These are phyloP conservation scores for Ceriops decandra DNA, from an alignment of 345 rosid species.

Conservation along the genomic window DNA sequence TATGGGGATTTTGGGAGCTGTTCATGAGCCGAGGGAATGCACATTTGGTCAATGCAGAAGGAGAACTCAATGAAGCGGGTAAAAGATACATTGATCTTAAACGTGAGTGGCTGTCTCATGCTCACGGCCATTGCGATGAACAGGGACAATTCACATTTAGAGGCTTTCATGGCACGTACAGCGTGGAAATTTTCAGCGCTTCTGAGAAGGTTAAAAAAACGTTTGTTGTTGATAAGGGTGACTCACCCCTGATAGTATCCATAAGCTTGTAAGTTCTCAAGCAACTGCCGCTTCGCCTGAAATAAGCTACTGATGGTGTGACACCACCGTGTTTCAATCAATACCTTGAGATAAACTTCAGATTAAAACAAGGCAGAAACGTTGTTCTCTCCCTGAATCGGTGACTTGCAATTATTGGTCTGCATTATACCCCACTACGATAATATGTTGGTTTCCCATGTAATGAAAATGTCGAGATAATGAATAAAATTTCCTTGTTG, in stretches of 20 bases:
- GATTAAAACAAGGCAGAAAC: not conserved
- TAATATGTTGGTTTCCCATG: too few relatives aligned
- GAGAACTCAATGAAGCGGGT: constrained; percentile 84
- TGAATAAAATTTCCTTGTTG: too few relatives aligned
- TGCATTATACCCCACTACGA: too few relatives aligned
- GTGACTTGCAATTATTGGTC: not conserved
- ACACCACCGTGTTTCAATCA: not conserved
- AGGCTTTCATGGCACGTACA: constrained; percentile 80
- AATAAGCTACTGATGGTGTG: not conserved
- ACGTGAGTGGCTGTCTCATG: constrained; percentile 62
- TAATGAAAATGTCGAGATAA: too few relatives aligned
- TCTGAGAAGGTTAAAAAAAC: constrained; percentile 43
- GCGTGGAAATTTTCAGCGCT: constrained; percentile 42
- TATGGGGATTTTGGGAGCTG: constrained; percentile 99
- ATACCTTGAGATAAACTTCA: not conserved
- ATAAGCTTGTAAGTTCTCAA: constrained; percentile 8
- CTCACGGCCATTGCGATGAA: constrained; percentile 48
- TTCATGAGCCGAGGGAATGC: constrained; percentile 75
- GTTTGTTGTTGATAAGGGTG: constrained; percentile 62
- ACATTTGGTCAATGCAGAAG: constrained; percentile 86
- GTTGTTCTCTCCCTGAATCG: not conserved
- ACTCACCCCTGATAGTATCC: not conserved
- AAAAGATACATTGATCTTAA: constrained; percentile 63
- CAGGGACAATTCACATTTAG: constrained; percentile 58
- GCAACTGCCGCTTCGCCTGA: constrained; percentile 3